Percentiles rank a stretch among this genome's conserved stretches.
These are phyloP conservation scores for Madurella mycetomatis DNA, from an alignment of 2,329 filamentous ascomycete genomes.

Conservation along the genomic window DNA sequence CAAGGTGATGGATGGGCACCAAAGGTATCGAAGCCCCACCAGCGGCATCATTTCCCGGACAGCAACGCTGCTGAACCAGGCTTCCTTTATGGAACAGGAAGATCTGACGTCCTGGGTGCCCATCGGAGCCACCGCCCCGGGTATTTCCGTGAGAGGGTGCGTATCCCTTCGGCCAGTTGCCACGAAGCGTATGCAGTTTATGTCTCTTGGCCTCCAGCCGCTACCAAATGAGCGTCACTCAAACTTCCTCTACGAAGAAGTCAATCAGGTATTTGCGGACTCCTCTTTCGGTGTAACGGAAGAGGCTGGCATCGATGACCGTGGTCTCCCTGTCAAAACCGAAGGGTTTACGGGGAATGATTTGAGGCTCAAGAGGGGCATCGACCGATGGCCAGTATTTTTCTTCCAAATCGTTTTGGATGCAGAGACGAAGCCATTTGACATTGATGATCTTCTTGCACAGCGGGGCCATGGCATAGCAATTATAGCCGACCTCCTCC, in stretches of 20 bases:
- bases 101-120: slow-evolving; percentile 62
- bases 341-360: slow-evolving; percentile 49
- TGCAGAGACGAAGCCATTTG: not conserved
- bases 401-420: slow-evolving; percentile 61
- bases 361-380: slow-evolving; percentile 55
- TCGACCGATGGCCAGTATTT: slow-evolving; percentile 88
- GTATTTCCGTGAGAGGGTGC: slow-evolving; percentile 61
- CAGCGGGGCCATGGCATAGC: slow-evolving; percentile 48
- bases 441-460: slow-evolving; percentile 39
- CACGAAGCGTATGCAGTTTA: slow-evolving; percentile 71
- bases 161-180: slow-evolving; percentile 68
- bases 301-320: slow-evolving; percentile 38
- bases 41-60: slow-evolving; percentile 27
- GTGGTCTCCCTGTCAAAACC: slow-evolving; percentile 35
- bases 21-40: slow-evolving; percentile 13
- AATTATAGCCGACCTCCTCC: slow-evolving; percentile 59
- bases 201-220: slow-evolving; percentile 71
- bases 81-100: slow-evolving; percentile 53
- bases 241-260: slow-evolving; percentile 67
- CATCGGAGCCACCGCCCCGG: slow-evolving; percentile 60
- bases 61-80: slow-evolving; percentile 59
- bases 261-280: slow-evolving; percentile 71
- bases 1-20: slow-evolving; percentile 7
- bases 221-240: slow-evolving; percentile 51
- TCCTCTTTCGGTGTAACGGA: slow-evolving; percentile 71